These are phyloP conservation scores for Cerioporus squamosus DNA, from an alignment of 1,284 basidiomycete genomes.

Conservation along the genomic window DNA sequence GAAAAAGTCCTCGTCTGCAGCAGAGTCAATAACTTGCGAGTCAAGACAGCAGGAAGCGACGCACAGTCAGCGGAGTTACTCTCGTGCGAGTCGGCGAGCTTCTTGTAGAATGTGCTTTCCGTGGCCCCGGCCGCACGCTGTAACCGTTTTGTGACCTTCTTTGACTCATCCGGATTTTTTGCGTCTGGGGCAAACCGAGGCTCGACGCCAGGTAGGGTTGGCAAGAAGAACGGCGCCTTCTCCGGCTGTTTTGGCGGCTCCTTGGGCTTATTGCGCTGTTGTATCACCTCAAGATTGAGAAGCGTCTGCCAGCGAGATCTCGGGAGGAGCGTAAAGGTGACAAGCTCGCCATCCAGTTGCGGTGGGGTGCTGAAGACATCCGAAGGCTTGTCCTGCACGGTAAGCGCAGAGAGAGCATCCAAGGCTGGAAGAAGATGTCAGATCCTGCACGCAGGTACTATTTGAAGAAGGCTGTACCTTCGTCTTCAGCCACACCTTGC, in stretches of 20 bases:
- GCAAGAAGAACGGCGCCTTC: constrained; percentile 96
- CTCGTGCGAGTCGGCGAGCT: constrained; percentile 58
- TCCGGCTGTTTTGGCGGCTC: constrained; percentile 95
- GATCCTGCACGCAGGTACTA: background rate
- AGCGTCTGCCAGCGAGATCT: constrained; percentile 96
- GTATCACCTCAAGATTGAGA: constrained; percentile 94
- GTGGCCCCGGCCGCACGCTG: constrained; percentile 58
- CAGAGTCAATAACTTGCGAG: background rate
- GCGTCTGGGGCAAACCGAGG: constrained; percentile 71
- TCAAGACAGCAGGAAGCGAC: constrained; percentile 33
- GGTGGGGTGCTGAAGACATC: constrained; percentile 86
- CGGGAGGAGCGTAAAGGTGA: constrained; percentile 92
- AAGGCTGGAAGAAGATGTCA: constrained; percentile 49
- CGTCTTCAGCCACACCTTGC: constrained; percentile 78
- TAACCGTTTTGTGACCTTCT: constrained; percentile 56
- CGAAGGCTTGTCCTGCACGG: constrained; percentile 58
- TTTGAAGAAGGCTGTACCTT: constrained; percentile 46
- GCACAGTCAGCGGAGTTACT: constrained; percentile 67
- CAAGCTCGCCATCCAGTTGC: constrained; percentile 83
- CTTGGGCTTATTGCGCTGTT: constrained; percentile 96
- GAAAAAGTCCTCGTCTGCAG: constrained; percentile 83
- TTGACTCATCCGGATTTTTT: constrained; percentile 42
- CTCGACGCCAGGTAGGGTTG: constrained; percentile 85
- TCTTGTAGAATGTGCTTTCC: constrained; percentile 78
- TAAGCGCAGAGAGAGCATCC: constrained; percentile 60